Base-by-base conservation (phyloP, 2,329 filamentous ascomycete genomes). In the Alternaria consortialis region DNA sequence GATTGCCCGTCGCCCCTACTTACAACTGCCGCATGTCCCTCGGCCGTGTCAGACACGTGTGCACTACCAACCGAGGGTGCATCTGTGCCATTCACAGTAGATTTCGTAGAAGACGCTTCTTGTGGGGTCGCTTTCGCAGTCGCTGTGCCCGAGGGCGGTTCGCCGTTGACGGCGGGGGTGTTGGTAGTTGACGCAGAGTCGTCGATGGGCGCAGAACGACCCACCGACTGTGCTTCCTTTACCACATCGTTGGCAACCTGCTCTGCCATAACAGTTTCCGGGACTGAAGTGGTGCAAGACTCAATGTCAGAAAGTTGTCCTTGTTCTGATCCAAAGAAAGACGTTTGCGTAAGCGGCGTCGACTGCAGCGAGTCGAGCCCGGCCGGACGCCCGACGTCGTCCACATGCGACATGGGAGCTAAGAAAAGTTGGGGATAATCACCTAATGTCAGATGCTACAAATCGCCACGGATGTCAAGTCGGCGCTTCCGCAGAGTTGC, bases 221-320 rank as follows among this genome's bases (percentile, higher is more conserved):
- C 86, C 82, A 86, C 84, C 87, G 87, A 89, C 87, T 84, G 83
- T 83, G 86, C 84, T 85, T 88, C 84, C 83, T 87, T 87, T 88
- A 89, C 87, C 87, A 88, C 87, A 90, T 90, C 85, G 82, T 88
- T 87, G 85, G 82, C 84, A 78, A 81, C 86, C 86, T 87, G 85
- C 86, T 89, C 87, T 88, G 87, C 87, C 87, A 90, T 90, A 88
- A 89, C 87, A 89, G 86, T 82, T 79, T 82, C 80, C 79, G 82
- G 79, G 79, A 79, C 84, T 85, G 80, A 67, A 20, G 72, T 67
- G 68, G 70, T 63, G 66, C 66, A 70, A 67, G 62, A 63, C 53
- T 51, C 63, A 60, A 50, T 67, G 77, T 79, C 70, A 80, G 77
- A 79, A 68, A 36, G 54, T 36, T 66, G 65, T 60, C 74, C 59